Percentiles rank a stretch among this genome's conserved stretches.
Conservation (phyloP, 768 basidiomycete genomes). For the Macrocybe gigantea region DNA sequence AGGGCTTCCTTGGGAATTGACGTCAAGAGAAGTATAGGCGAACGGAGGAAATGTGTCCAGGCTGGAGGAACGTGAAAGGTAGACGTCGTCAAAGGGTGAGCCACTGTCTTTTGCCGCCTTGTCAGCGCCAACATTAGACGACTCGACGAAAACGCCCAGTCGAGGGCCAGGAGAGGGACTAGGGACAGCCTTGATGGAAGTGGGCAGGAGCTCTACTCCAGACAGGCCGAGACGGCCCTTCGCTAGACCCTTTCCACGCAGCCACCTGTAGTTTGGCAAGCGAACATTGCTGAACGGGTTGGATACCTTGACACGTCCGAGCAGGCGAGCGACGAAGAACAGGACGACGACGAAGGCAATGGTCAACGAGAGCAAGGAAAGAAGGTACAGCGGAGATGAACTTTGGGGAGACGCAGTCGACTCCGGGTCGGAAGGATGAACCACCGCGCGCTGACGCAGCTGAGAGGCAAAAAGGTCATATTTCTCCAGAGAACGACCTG, state of each 20-base stretch:
- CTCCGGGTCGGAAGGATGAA: too few relatives aligned
- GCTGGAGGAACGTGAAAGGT: conserved; percentile 15
- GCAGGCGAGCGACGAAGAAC: conserved; percentile 10
- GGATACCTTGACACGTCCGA: conserved; percentile 5
- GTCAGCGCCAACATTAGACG: conserved; percentile 13
- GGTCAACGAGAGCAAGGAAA: conserved; percentile 11
- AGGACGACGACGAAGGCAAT: conserved; percentile 9
- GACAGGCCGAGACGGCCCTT: conserved; percentile 11
- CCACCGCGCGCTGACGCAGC: too few relatives aligned
- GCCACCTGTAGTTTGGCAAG: conserved; percentile 11
- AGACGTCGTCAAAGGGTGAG: neutral
- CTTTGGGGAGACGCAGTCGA: too few relatives aligned
- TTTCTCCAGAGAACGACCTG: too few relatives aligned
- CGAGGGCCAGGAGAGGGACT: conserved; percentile 9
- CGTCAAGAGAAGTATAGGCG: too few relatives aligned
- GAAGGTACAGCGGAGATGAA: conserved; percentile 8
- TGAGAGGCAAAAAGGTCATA: too few relatives aligned
- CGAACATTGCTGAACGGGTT: conserved; percentile 2
- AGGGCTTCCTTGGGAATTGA: too few relatives aligned
- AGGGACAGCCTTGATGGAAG: conserved; percentile 11
- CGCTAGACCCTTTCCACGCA: conserved; percentile 14
- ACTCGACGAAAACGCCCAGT: conserved; percentile 10
- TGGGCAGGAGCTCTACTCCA: conserved; percentile 15
- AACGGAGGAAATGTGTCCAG: conserved; percentile 12
- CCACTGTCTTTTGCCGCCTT: neutral